phyloP scores from a whole-genome alignment of 768 basidiomycete genomes.

The Kwoniella sp. region DNA sequence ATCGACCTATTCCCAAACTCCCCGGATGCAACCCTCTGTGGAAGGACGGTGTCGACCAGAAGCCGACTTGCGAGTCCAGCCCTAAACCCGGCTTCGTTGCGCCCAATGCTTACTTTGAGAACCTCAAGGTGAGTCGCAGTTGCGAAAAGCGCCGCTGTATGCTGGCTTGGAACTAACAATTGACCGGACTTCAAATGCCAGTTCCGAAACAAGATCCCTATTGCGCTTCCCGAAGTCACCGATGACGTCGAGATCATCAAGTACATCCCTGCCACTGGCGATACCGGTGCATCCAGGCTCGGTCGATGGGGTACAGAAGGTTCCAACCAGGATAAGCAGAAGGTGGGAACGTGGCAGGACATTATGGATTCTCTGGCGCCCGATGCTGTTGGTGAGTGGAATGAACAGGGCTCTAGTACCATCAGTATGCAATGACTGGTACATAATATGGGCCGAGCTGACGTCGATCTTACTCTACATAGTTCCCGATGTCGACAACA shows the following conservation, averaged over 20 bases:
- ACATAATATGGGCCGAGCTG: not conserved
- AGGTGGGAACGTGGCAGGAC: constrained; percentile 15
- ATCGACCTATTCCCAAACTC: constrained; percentile 31
- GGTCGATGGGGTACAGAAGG: constrained; percentile 29
- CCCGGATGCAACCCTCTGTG: constrained; percentile 51
- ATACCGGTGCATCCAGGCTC: constrained; percentile 22
- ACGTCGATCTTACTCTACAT: not conserved
- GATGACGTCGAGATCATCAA: constrained; percentile 4
- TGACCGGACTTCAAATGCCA: too few relatives aligned
- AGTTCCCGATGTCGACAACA: constrained; percentile 2
- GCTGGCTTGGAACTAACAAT: too few relatives aligned
- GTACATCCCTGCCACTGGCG: constrained; percentile 26
- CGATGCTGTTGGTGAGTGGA: constrained; percentile 1
- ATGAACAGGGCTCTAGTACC: not conserved
- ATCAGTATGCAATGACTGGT: not conserved
- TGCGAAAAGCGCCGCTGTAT: too few relatives aligned
- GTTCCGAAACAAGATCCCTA: constrained; percentile 28
- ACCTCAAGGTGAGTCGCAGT: constrained; percentile 36
- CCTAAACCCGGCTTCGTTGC: constrained; percentile 24
- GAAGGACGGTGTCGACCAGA: constrained; percentile 23
- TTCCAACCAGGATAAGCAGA: constrained; percentile 17
- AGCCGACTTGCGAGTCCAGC: constrained; percentile 28
- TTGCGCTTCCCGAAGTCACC: constrained; percentile 18
- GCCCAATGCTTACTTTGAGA: constrained; percentile 40
- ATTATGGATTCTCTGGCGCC: constrained; percentile 12